phyloP scores from a whole-genome alignment of 129 eudicot genomes.

The Ambrosia artemisiifolia region DNA sequence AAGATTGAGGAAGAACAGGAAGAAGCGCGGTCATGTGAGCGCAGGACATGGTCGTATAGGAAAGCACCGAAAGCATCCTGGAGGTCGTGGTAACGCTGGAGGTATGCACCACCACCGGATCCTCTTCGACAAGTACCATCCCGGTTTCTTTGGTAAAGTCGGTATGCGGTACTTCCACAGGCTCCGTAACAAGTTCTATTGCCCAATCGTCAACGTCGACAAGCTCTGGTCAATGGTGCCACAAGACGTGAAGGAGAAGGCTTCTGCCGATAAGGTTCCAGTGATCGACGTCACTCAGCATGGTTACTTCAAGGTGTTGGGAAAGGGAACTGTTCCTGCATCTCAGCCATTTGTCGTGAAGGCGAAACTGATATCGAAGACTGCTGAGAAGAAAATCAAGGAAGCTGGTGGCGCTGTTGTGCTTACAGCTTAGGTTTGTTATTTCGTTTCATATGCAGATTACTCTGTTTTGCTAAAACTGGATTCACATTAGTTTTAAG shows the following conservation, averaged over 20 bases:
- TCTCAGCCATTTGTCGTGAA: constrained; percentile 49
- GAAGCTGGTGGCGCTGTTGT: constrained; percentile 69
- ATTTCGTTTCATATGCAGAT: background rate
- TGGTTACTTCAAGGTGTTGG: constrained; percentile 61
- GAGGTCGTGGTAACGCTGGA: constrained; percentile 64
- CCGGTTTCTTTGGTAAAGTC: constrained; percentile 68
- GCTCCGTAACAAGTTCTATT: constrained; percentile 60
- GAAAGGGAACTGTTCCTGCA: constrained; percentile 46
- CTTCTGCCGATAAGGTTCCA: constrained; percentile 32
- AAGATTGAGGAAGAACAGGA: constrained; percentile 55
- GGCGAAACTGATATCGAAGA: constrained; percentile 57
- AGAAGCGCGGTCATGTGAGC: constrained; percentile 69
- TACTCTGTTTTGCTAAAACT: background rate
- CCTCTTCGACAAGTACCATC: constrained; percentile 78
- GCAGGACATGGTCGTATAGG: constrained; percentile 66
- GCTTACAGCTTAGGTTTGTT: constrained; percentile 56
- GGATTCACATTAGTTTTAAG: background rate
- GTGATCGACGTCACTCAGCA: constrained; percentile 58
- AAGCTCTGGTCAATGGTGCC: constrained; percentile 68
- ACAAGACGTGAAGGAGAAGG: constrained; percentile 48
- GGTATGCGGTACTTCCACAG: constrained; percentile 73
- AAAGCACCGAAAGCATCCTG: constrained; percentile 62
- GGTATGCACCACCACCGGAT: constrained; percentile 78
- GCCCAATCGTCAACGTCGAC: constrained; percentile 62
- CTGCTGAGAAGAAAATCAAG: constrained; percentile 69